Conservation (phyloP, 2,329 filamentous ascomycete species). For the Penicillium sp. region DNA sequence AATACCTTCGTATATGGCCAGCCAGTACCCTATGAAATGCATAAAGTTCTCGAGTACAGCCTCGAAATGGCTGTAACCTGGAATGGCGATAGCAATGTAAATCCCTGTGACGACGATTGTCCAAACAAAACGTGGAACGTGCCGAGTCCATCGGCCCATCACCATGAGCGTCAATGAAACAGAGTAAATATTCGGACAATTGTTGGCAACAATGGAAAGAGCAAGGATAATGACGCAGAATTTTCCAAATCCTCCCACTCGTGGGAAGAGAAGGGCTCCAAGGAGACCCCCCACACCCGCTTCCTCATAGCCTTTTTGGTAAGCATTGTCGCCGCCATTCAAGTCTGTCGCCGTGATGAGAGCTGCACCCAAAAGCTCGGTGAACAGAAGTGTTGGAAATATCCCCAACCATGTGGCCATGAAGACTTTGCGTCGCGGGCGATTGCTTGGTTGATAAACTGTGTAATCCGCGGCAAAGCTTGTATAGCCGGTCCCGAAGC, state of each 20-base stretch:
- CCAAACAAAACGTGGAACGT: constrained; percentile 66
- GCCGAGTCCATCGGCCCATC: constrained; percentile 56
- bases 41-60: constrained; percentile 67
- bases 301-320: constrained; percentile 53
- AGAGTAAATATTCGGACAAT: constrained; percentile 70
- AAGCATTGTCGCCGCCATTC: constrained; percentile 55
- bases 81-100: constrained; percentile 69
- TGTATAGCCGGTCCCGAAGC: constrained; percentile 70
- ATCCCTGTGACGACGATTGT: constrained; percentile 59
- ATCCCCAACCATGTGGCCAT: constrained; percentile 67
- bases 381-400: constrained; percentile 68
- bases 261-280: constrained; percentile 59
- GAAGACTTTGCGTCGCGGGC: constrained; percentile 64
- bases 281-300: constrained; percentile 67
- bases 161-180: constrained; percentile 66
- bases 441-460: constrained; percentile 69
- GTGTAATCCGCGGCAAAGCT: constrained; percentile 74
- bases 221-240: constrained; percentile 67
- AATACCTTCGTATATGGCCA: constrained; percentile 69
- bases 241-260: constrained; percentile 63
- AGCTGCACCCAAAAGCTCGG: constrained; percentile 68
- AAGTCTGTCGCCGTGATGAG: constrained; percentile 62
- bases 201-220: constrained; percentile 66
- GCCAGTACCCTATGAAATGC: constrained; percentile 66
- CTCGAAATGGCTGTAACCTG: constrained; percentile 65